Conservation (phyloP, 371 early-diverging fungal genomes). For the Homolaphlyctis polyrhiza region DNA sequence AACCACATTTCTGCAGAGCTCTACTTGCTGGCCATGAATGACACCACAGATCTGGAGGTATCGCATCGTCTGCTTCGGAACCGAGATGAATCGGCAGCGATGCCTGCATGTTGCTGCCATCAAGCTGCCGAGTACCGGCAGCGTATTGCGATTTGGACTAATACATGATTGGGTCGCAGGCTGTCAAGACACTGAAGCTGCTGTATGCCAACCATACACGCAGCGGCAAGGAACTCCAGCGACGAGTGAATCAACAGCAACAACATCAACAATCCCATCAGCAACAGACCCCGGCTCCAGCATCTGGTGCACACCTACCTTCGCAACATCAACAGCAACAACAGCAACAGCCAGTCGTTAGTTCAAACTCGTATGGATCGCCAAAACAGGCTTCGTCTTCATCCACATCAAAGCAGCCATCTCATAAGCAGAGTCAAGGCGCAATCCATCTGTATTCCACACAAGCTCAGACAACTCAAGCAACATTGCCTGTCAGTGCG, state of each 20-base stretch:
- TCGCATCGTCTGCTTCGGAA: not conserved
- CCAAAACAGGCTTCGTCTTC: not conserved
- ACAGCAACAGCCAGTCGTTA: no score
- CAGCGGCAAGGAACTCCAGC: constrained; percentile 37
- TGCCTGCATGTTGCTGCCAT: no score
- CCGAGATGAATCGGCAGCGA: no score
- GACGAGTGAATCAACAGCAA: constrained; percentile 9
- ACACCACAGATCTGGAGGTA: constrained; percentile 34
- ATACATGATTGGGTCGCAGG: no score
- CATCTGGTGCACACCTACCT: no score
- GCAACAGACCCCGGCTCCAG: not conserved
- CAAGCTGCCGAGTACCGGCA: no score
- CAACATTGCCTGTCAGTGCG: no score
- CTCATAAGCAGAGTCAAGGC: not conserved
- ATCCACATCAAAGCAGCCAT: no score
- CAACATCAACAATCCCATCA: not conserved
- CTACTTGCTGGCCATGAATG: constrained; percentile 32
- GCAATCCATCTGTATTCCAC: not conserved
- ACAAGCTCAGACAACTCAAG: not conserved
- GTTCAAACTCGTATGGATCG: no score
- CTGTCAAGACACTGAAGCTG: constrained; percentile 34
- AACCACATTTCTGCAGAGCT: constrained; percentile 21
- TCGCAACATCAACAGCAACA: no score
- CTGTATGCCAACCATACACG: constrained; percentile 40
- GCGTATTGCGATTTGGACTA: no score